Evolutionary conservation across 805 yeast genomes (phyloP).

Genomic region (Candida orba): DNA sequence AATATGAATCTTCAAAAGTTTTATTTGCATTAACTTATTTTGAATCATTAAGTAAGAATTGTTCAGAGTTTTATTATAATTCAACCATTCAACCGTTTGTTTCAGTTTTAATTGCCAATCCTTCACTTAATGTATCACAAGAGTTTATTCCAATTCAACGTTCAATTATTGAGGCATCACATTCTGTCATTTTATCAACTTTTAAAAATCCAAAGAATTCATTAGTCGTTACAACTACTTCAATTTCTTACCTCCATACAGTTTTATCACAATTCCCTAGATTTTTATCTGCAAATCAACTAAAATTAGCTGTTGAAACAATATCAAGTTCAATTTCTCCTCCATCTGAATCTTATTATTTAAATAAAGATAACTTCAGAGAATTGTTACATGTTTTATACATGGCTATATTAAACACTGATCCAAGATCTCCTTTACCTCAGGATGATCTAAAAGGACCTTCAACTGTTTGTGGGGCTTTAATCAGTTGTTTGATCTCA

Average conservation of each 20-base stretch:
- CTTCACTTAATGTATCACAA: slow-evolving; percentile 5
- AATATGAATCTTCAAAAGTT: slow-evolving; percentile 23
- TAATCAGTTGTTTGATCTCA: slow-evolving; percentile 39
- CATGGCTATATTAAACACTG: slow-evolving; percentile 31
- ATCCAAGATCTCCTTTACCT: slow-evolving; percentile 27
- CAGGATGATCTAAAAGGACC: slow-evolving; percentile 15
- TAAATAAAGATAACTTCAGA: slow-evolving; percentile 23
- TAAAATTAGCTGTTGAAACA: slow-evolving; percentile 49
- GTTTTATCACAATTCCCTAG: slow-evolving; percentile 51
- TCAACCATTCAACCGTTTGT: slow-evolving; percentile 26
- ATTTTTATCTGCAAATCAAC: slow-evolving; percentile 44
- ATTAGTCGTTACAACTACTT: slow-evolving; percentile 16
- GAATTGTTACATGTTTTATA: slow-evolving; percentile 38
- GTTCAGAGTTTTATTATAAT: slow-evolving; percentile 32
- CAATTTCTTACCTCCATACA: slow-evolving; percentile 37
- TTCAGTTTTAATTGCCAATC: slow-evolving; percentile 12
- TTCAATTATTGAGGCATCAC: slow-evolving; percentile 51
- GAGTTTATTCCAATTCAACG: slow-evolving; percentile 12
- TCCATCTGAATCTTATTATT: slow-evolving; percentile 26
- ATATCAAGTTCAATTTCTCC: slow-evolving; percentile 40
- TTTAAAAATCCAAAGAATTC: slow-evolving; percentile 18
- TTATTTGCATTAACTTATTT: slow-evolving; percentile 25
- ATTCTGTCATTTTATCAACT: slow-evolving; percentile 46
- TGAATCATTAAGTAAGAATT: slow-evolving; percentile 24
- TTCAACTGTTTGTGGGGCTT: slow-evolving; percentile 38